A percentile compares a stretch with the other conserved stretches of the same genome.
Conservation (phyloP, 345 rosid species). For the Citrus glauca region DNA sequence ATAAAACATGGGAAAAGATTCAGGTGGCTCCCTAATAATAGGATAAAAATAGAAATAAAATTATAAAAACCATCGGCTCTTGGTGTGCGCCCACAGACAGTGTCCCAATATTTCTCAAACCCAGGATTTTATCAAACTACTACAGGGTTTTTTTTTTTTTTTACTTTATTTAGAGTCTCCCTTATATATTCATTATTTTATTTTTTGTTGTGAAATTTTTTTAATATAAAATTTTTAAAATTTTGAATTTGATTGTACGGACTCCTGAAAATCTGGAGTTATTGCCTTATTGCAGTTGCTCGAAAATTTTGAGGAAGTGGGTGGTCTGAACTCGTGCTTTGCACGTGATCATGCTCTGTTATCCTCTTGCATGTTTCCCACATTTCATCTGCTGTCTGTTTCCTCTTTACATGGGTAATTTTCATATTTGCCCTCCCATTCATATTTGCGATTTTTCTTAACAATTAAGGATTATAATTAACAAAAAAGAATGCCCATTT, state of each 20-base stretch:
- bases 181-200: background rate
- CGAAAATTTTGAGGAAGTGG: background rate
- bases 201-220: background rate
- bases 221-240: background rate
- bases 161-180: background rate
- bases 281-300: background rate
- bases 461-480: background rate
- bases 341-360: constrained; percentile 18
- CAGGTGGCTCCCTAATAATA: background rate
- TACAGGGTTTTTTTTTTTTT: background rate
- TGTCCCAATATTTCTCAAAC: background rate
- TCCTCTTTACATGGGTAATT: background rate
- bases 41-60: background rate
- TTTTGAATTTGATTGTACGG: constrained; percentile 10
- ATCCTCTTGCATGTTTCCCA: constrained; percentile 18
- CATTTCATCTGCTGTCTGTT: constrained; percentile 4
- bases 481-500: background rate
- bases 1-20: background rate
- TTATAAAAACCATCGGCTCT: background rate
- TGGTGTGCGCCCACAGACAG: background rate
- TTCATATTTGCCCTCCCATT: background rate
- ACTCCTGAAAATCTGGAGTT: constrained; percentile 28
- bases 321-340: constrained; percentile 10
- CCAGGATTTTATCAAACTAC: background rate
- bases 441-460: background rate